Evolutionary conservation across 345 rosid genomes (phyloP).

Genomic region (Gynandropsis gynandra): DNA sequence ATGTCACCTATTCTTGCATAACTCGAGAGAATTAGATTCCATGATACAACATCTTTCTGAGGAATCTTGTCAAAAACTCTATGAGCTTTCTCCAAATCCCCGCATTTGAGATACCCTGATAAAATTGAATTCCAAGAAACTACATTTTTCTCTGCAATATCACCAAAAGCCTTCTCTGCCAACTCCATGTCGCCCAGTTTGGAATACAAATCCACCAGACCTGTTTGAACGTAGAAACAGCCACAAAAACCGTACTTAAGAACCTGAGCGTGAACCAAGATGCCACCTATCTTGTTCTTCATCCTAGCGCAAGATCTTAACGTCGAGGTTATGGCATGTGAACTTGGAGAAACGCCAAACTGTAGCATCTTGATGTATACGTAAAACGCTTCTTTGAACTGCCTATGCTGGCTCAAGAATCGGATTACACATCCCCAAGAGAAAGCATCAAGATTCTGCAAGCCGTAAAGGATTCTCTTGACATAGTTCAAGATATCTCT

Average conservation of each 20-base stretch:
- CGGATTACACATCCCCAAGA: slow-evolving; percentile 58
- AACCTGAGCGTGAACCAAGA: slow-evolving; percentile 45
- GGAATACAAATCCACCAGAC: slow-evolving; percentile 54
- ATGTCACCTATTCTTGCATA: slow-evolving; percentile 46
- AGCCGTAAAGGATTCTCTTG: slow-evolving; percentile 32
- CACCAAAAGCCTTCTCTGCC: slow-evolving; percentile 50
- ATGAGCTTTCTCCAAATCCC: slow-evolving; percentile 37
- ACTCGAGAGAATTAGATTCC: slow-evolving; percentile 58
- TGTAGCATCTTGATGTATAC: slow-evolving; percentile 45
- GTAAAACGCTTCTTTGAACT: slow-evolving; percentile 40
- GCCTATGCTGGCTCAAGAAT: slow-evolving; percentile 48
- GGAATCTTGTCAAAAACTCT: slow-evolving; percentile 48
- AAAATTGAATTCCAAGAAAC: slow-evolving; percentile 72
- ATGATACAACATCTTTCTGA: slow-evolving; percentile 48
- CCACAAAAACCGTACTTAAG: slow-evolving; percentile 42
- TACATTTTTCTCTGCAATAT: slow-evolving; percentile 40
- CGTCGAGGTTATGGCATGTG: slow-evolving; percentile 55
- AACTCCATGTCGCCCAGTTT: slow-evolving; percentile 42
- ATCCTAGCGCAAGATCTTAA: slow-evolving; percentile 53
- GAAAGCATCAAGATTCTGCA: slow-evolving; percentile 32
- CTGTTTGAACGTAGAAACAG: slow-evolving; percentile 66
- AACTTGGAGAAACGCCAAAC: slow-evolving; percentile 38
- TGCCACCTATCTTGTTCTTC: slow-evolving; percentile 29
- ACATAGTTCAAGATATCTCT: slow-evolving; percentile 32
- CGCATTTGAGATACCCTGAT: slow-evolving; percentile 44